These are phyloP conservation scores for Lactarius akahatsu DNA, from an alignment of 768 basidiomycete species.

Conservation along the genomic window DNA sequence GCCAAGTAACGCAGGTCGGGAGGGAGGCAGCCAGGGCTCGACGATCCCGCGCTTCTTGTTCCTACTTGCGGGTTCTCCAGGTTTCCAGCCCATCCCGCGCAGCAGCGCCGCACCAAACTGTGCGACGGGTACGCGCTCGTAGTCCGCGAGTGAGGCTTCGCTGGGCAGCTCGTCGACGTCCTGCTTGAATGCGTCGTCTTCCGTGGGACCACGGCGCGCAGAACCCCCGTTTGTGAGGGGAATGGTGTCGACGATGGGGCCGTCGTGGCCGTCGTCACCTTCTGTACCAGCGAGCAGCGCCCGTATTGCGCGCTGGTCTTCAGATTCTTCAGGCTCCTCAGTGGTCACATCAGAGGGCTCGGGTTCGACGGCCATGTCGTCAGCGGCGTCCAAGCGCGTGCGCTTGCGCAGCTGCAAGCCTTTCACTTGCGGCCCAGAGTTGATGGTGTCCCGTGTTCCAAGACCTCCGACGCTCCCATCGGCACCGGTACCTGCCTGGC, in stretches of 20 bases:
- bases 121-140: constrained; percentile 49
- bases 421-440: constrained; percentile 56
- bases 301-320: constrained; percentile 79
- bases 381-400: constrained; percentile 31
- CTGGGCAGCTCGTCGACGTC: constrained; percentile 78
- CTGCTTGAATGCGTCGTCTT: constrained; percentile 60
- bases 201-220: constrained; percentile 49
- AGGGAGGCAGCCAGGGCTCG: constrained; percentile 78
- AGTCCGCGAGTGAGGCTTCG: constrained; percentile 75
- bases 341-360: constrained; percentile 26
- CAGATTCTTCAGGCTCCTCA: constrained; percentile 50
- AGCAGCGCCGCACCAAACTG: constrained; percentile 81
- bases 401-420: constrained; percentile 59
- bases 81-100: constrained; percentile 96
- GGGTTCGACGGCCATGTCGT: constrained; percentile 32
- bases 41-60: constrained; percentile 56
- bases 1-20: constrained; percentile 84
- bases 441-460: constrained; percentile 67
- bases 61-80: constrained; percentile 63
- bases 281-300: constrained; percentile 64
- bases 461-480: constrained; percentile 79
- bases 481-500: constrained; percentile 51
- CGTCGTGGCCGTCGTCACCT: constrained; percentile 40
- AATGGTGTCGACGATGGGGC: constrained; percentile 58
- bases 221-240: constrained; percentile 36